phyloP scores from a whole-genome alignment of 116 monocot genomes.

The Thalassia testudinum region DNA sequence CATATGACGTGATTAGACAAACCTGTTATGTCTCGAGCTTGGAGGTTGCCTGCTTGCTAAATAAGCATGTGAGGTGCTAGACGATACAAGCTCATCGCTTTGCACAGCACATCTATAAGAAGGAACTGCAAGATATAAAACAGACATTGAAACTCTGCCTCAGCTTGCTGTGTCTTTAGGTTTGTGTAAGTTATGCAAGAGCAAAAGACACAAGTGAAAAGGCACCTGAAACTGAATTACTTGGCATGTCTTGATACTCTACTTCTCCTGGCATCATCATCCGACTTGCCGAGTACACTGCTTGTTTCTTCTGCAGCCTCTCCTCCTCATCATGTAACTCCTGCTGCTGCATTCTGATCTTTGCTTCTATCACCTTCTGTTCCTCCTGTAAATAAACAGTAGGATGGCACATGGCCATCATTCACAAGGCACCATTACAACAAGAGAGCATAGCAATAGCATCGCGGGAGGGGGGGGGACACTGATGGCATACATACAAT shows the following conservation, averaged over 20 bases:
- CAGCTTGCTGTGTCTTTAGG: not conserved
- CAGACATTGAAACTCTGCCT: too few species aligned
- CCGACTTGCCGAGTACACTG: conserved; percentile 34
- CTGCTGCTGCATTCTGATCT: conserved; percentile 74
- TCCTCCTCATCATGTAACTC: conserved; percentile 63
- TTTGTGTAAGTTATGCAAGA: not conserved
- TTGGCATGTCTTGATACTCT: too few species aligned
- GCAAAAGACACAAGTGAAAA: too few species aligned
- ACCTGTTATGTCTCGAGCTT: conserved; percentile 32
- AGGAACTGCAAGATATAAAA: conserved; percentile 14
- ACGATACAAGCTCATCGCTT: conserved; percentile 7
- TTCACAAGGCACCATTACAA: not conserved
- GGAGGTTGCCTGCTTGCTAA: conserved; percentile 12
- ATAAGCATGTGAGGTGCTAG: conserved; percentile 15
- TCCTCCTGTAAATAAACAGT: conserved; percentile 97
- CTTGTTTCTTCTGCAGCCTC: conserved; percentile 32
- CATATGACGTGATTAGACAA: not conserved
- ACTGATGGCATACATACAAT: conserved; percentile 41
- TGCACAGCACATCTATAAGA: conserved; percentile 18
- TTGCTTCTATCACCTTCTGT: conserved; percentile 93
- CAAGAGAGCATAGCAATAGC: not conserved
- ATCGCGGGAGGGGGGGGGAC: too few species aligned
- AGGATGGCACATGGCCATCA: too few species aligned
- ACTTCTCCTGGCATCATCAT: conserved; percentile 37
- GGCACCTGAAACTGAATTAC: too few species aligned